These are phyloP conservation scores for Globisporangium heterothallicum DNA, from an alignment of 352 stramenopile species.

Conservation along the genomic window DNA sequence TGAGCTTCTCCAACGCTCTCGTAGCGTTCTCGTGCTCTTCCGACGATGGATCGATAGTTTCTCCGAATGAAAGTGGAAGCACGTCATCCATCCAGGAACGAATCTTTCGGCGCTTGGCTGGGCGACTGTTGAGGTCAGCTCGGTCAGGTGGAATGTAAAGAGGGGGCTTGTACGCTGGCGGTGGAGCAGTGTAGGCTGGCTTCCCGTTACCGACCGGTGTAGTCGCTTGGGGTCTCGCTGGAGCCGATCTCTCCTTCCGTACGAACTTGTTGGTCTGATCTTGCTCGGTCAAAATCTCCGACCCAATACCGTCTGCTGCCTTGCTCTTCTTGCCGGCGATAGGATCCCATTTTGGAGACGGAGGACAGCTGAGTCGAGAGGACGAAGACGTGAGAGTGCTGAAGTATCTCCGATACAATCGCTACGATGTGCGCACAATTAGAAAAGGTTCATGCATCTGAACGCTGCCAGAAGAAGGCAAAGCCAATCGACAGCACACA, in stretches of 20 bases:
- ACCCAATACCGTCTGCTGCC: conserved; percentile 37
- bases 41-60: conserved; percentile 48
- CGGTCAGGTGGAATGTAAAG: conserved; percentile 66
- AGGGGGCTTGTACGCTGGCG: conserved; percentile 64
- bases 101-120: conserved; percentile 81
- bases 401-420: conserved; percentile 79
- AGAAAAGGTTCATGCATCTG: conserved; percentile 3
- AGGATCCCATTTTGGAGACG: conserved; percentile 62
- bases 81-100: conserved; percentile 84
- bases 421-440: conserved; percentile 15
- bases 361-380: conserved; percentile 37
- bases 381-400: conserved; percentile 51
- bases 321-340: conserved; percentile 35
- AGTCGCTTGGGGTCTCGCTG: conserved; percentile 11
- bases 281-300: conserved; percentile 61
- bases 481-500: not conserved
- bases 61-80: conserved; percentile 49
- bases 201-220: conserved; percentile 22
- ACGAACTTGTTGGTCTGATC: conserved; percentile 61
- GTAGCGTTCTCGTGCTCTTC: conserved; percentile 55
- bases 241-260: conserved; percentile 23
- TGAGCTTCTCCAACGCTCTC: conserved; percentile 62
- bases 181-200: conserved; percentile 19
- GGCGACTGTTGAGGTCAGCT: conserved; percentile 36
- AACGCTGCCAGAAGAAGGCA: not conserved